phyloP scores from a whole-genome alignment of 768 basidiomycete genomes.

The Mycena crocata region DNA sequence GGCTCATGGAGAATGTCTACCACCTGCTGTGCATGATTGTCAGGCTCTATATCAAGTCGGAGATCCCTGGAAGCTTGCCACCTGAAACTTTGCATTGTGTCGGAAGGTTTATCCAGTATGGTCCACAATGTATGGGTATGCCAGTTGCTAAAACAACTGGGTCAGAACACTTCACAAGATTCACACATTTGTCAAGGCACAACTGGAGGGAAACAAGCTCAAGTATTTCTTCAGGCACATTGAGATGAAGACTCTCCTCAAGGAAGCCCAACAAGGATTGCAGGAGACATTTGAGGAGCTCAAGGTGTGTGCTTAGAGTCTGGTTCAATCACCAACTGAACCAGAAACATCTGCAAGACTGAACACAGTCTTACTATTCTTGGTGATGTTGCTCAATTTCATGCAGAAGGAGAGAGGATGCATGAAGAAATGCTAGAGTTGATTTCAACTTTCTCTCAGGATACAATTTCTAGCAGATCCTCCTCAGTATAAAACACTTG shows the following conservation, averaged over 20 bases:
- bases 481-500: background rate
- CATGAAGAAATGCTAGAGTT: background rate
- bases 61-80: background rate
- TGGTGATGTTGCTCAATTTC: background rate
- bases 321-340: too few relatives aligned
- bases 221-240: background rate
- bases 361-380: background rate
- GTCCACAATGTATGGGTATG: background rate
- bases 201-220: background rate
- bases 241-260: background rate
- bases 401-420: background rate
- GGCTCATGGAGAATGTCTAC: background rate
- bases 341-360: background rate
- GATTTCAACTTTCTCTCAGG: background rate
- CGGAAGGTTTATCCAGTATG: background rate
- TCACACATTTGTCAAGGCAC: background rate
- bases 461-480: background rate
- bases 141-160: background rate
- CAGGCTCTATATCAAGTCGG: background rate
- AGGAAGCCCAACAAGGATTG: background rate
- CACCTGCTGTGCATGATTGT: background rate
- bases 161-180: background rate
- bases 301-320: background rate
- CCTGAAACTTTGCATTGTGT: background rate
- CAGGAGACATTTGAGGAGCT: background rate